Evolutionary conservation across 805 yeast species (phyloP), one percentile per base, ranked within the genome.

Genomic region (Brettanomyces anomalus): DNA sequence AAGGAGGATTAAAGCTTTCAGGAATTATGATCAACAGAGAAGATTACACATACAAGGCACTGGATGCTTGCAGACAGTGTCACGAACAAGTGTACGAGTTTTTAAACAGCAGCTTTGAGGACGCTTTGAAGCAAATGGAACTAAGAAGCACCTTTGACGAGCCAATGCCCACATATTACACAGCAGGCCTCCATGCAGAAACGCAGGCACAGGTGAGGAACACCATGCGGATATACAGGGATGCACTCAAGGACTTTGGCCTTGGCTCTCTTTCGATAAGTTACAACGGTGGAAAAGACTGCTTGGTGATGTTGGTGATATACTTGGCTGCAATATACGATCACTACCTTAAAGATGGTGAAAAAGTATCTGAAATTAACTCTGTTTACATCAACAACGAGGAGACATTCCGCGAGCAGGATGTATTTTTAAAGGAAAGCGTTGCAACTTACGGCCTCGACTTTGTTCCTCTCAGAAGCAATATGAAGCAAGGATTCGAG

Each of bases 271-370:
- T 85, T 3, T 82, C 97, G 0, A 69, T 93, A 13, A 84, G 95
- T 2, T 93, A 83, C 61, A 93, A 93, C 58, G 98, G 98, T 10
- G 98, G 98, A 2, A 93, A 93, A 57, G 98, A 93, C 64, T 93
- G 97, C 54, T 74, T 89, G 38, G 97, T 89, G 28, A 78, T 90
- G 82, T 70, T 93, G 43, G 67, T 87, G 14, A 56, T 93, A 4
- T 77, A 85, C 42, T 63, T 89, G 41, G 81, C 93, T 2, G 76
- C 75, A 36, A 50, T 62, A 13, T 58, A 59, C 41, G 55, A 46
- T 34, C 39, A 51, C 33, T 10, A 11, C 10, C n/a, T 11, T 8
- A 13, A 20, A 5, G 11, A 7, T 18, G 34, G 34, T n/a, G 33
- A 47, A 51, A 67, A 62, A 18, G 32, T 42, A 2, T 24, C 20